Percentiles rank a stretch among this genome's conserved stretches.
These are phyloP conservation scores for Monoraphidium neglectum DNA, from an alignment of 139 green algal species.

Conservation along the genomic window DNA sequence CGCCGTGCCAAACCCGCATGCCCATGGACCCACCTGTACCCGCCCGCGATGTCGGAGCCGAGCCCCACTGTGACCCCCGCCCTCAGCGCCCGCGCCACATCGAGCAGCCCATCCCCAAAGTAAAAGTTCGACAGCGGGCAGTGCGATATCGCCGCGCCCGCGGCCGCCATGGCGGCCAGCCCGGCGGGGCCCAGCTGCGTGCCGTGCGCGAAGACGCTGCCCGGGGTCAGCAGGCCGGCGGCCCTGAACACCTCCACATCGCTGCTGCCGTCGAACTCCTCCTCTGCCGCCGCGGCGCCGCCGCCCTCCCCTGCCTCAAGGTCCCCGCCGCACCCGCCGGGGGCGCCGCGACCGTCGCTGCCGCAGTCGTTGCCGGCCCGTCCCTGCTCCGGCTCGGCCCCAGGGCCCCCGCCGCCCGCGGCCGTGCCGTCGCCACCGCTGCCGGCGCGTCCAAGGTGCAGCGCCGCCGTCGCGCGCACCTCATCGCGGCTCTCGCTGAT, in stretches of 20 bases:
- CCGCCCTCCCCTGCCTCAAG: too few species aligned
- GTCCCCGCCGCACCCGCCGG: too few species aligned
- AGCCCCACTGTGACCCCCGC: conserved; percentile 65
- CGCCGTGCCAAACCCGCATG: background rate
- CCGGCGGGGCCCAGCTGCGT: conserved; percentile 57
- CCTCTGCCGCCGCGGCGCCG: too few species aligned
- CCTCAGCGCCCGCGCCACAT: conserved; percentile 44
- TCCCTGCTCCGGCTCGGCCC: too few species aligned
- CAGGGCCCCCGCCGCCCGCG: too few species aligned
- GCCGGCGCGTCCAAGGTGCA: too few species aligned
- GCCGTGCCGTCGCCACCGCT: too few species aligned
- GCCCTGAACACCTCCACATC: conserved; percentile 57
- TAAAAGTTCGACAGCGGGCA: conserved; percentile 77
- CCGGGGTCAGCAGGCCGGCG: conserved; percentile 52
- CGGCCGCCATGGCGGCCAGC: conserved; percentile 45
- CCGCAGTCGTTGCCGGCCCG: too few species aligned
- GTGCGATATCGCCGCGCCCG: conserved; percentile 53
- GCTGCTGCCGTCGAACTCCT: too few species aligned
- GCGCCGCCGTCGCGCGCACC: conserved; percentile 50
- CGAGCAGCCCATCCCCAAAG: conserved; percentile 51
- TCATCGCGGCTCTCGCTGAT: conserved; percentile 62
- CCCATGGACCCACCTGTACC: conserved; percentile 35
- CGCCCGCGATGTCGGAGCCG: conserved; percentile 67
- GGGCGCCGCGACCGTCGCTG: too few species aligned
- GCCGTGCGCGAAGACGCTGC: conserved; percentile 60